Evolutionary conservation across 2,329 filamentous ascomycete genomes (phyloP).

Genomic region (Clonostachys rosea): DNA sequence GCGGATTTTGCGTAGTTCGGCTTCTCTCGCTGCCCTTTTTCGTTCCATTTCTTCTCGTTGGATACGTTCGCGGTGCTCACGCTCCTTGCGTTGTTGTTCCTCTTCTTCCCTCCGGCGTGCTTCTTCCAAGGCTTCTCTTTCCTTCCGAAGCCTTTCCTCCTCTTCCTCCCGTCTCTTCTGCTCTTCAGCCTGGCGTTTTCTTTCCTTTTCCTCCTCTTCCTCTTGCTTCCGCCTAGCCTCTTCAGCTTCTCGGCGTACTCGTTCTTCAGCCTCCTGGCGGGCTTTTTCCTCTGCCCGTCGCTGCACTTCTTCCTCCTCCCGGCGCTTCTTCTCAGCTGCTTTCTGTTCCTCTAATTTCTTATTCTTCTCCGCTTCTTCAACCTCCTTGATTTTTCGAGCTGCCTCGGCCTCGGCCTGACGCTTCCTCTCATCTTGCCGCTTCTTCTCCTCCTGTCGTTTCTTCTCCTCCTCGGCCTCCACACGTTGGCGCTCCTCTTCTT

Average conservation of each 20-base stretch:
- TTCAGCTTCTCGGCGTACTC: constrained; percentile 27
- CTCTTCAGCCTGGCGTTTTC: constrained; percentile 25
- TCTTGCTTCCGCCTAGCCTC: constrained; percentile 17
- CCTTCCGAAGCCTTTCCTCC: constrained; percentile 4
- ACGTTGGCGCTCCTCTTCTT: constrained; percentile 13
- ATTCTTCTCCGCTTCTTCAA: constrained; percentile 26
- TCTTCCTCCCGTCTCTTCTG: constrained; percentile 29
- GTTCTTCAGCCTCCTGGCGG: constrained; percentile 27
- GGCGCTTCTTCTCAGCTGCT: constrained; percentile 12
- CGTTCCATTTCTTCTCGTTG: constrained; percentile 41
- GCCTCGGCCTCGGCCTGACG: constrained; percentile 28
- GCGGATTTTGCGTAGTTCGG: constrained; percentile 41
- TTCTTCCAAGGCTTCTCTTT: constrained; percentile 42
- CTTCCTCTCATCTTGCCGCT: constrained; percentile 25
- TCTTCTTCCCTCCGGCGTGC: constrained; percentile 46
- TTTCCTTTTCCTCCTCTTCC: constrained; percentile 29
- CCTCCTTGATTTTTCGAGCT: constrained; percentile 12
- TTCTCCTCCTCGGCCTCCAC: constrained; percentile 9
- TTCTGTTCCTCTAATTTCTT: constrained; percentile 7
- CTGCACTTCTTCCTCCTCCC: constrained; percentile 10
- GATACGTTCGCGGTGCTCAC: constrained; percentile 37
- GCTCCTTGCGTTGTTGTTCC: constrained; percentile 40
- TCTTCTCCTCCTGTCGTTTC: constrained; percentile 16
- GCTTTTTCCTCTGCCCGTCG: constrained; percentile 43
- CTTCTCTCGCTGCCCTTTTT: constrained; percentile 40